Percentiles rank a stretch among this genome's conserved stretches.
Evolutionary conservation across 1,139 yeast genomes (phyloP).

Genomic region (Pichia inconspicua): DNA sequence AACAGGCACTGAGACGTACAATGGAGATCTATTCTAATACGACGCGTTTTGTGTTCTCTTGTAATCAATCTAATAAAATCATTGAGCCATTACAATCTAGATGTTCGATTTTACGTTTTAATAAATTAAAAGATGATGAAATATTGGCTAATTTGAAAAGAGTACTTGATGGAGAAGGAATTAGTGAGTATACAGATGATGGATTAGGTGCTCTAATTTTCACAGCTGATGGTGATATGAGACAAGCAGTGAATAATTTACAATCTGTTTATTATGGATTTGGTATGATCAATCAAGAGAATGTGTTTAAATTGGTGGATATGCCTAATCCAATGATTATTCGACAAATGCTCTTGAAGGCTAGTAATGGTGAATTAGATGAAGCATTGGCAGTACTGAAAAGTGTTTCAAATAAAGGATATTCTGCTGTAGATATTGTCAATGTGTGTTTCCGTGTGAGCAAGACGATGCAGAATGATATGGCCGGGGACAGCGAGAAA

Average conservation of each 20-base stretch:
- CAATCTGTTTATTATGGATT: conserved; percentile 95
- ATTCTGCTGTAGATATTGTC: conserved; percentile 78
- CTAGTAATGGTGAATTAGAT: conserved; percentile 40
- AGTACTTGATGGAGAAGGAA: conserved; percentile 52
- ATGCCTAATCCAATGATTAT: conserved; percentile 92
- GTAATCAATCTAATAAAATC: conserved; percentile 89
- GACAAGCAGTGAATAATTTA: conserved; percentile 91
- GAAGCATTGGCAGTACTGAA: conserved; percentile 61
- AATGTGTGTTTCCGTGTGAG: conserved; percentile 29
- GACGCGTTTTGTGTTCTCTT: conserved; percentile 95
- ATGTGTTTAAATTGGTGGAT: conserved; percentile 92
- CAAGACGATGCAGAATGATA: neutral
- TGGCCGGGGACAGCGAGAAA: conserved; percentile 54
- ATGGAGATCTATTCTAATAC: conserved; percentile 94
- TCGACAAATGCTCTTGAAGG: conserved; percentile 56
- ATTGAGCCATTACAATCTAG: conserved; percentile 95
- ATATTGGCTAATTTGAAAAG: conserved; percentile 71
- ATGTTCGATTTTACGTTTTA: conserved; percentile 87
- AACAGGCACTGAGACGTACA: conserved; percentile 91
- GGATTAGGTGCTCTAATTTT: conserved; percentile 93
- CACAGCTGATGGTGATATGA: conserved; percentile 98
- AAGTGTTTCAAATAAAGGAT: conserved; percentile 80
- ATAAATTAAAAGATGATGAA: conserved; percentile 76
- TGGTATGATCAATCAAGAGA: conserved; percentile 79
- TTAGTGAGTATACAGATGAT: conserved; percentile 59